phyloP scores from a whole-genome alignment of 2,329 filamentous ascomycete species.

The Pseudomassariella vexata region DNA sequence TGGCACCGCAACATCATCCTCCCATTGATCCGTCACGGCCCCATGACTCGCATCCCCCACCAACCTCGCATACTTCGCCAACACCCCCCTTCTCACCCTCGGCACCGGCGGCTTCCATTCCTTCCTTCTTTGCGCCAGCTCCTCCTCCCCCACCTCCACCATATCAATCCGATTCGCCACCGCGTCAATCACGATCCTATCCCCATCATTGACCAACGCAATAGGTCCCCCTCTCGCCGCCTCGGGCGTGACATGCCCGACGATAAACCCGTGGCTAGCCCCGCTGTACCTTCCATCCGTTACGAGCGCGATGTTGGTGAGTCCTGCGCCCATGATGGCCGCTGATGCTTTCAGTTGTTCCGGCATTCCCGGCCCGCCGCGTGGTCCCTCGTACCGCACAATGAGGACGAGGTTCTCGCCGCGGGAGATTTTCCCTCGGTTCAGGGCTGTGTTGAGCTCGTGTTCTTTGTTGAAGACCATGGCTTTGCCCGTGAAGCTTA shows the following conservation, averaged over 20 bases:
- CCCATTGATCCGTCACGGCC: conserved; percentile 74
- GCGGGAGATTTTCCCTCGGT: conserved; percentile 57
- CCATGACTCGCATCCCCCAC: conserved; percentile 91
- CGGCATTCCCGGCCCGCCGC: conserved; percentile 92
- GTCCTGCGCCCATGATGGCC: conserved; percentile 85
- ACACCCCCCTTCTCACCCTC: conserved; percentile 70
- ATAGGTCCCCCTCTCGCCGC: conserved; percentile 86
- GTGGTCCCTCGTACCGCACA: conserved; percentile 89
- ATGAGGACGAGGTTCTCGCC: conserved; percentile 82
- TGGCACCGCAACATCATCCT: conserved; percentile 9
- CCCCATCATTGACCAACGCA: conserved; percentile 73
- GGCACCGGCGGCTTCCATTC: conserved; percentile 67
- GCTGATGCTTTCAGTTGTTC: conserved; percentile 86
- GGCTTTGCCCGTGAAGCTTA: conserved; percentile 73
- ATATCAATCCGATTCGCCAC: conserved; percentile 68
- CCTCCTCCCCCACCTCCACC: conserved; percentile 59
- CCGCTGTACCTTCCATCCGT: conserved; percentile 89
- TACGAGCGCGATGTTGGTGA: conserved; percentile 83
- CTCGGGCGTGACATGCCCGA: conserved; percentile 89
- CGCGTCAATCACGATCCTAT: conserved; percentile 81
- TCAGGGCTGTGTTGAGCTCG: conserved; percentile 69
- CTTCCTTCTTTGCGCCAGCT: conserved; percentile 58
- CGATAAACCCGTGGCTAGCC: conserved; percentile 58
- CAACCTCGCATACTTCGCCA: conserved; percentile 85
- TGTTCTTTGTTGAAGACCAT: conserved; percentile 84